These are phyloP conservation scores for Heritiera fomes DNA, from an alignment of 345 rosid species.

Conservation along the genomic window DNA sequence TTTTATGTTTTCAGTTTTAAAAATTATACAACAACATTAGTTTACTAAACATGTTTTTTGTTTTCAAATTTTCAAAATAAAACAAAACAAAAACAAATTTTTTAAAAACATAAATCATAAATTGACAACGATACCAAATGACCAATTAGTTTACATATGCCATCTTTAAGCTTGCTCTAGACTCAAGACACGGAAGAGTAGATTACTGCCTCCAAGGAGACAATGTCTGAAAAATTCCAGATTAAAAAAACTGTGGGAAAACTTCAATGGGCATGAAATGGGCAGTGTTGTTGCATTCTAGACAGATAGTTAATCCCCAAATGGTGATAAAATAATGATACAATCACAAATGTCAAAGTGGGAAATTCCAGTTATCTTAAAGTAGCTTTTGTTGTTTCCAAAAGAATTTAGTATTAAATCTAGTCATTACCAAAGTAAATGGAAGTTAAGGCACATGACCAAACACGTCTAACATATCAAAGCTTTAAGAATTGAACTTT, in stretches of 20 bases:
- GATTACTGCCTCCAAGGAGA: background rate
- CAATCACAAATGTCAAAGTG: background rate
- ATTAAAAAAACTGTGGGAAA: background rate
- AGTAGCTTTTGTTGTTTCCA: slow-evolving; percentile 7
- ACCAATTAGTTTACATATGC: background rate
- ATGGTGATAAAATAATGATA: background rate
- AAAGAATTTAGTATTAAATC: background rate
- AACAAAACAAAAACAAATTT: too few relatives aligned
- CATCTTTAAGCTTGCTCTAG: background rate
- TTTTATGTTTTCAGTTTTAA: too few relatives aligned
- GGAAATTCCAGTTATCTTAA: slow-evolving; percentile 5
- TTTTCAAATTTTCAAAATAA: too few relatives aligned
- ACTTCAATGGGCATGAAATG: background rate
- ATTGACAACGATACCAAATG: too few relatives aligned
- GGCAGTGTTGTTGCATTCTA: slow-evolving; percentile 5
- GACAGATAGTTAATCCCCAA: slow-evolving; percentile 6
- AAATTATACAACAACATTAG: too few relatives aligned
- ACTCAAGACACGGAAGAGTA: background rate
- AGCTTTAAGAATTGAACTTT: background rate
- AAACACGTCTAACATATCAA: slow-evolving; percentile 2
- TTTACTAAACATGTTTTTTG: too few relatives aligned
- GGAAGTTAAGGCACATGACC: slow-evolving; percentile 10
- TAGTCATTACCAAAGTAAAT: background rate
- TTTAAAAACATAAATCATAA: too few relatives aligned
- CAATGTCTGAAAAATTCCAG: background rate